Evolutionary conservation across 208 protist species (phyloP).

Genomic region (Tritrichomonas musculus): DNA sequence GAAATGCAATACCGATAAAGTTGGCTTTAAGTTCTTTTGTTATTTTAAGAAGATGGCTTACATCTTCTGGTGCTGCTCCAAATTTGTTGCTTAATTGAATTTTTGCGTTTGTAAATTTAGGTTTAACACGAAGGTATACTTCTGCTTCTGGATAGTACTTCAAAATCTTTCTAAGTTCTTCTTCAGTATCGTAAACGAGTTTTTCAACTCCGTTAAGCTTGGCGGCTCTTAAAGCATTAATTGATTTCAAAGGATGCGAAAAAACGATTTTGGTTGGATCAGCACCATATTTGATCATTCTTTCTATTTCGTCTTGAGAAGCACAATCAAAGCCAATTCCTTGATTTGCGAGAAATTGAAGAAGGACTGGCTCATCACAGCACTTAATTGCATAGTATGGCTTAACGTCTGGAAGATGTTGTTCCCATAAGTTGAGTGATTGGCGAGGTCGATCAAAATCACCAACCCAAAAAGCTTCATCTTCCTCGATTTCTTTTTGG

Average conservation of each 20-base stretch:
- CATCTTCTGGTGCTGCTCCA: background rate
- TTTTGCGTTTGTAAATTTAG: slow-evolving; percentile 13
- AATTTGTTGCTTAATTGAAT: slow-evolving; percentile 14
- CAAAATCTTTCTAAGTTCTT: background rate
- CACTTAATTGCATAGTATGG: background rate
- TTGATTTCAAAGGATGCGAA: background rate
- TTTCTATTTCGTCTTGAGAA: background rate
- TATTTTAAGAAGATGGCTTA: background rate
- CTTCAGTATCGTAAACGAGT: background rate
- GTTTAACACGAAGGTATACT: slow-evolving; percentile 21
- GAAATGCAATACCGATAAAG: background rate
- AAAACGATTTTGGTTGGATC: slow-evolving; percentile 6
- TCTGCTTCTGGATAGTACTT: background rate
- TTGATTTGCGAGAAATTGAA: background rate
- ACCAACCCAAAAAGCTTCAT: background rate
- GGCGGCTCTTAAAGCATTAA: background rate
- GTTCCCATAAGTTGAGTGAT: background rate
- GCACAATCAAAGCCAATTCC: slow-evolving; percentile 19
- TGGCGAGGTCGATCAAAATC: background rate
- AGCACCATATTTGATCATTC: background rate
- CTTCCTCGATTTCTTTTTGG: background rate
- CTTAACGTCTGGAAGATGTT: background rate
- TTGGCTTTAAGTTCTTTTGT: background rate
- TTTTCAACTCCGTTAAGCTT: background rate
- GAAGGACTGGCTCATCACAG: slow-evolving; percentile 9